These are phyloP conservation scores for Margaritispora aquatica DNA, from an alignment of 495 filamentous ascomycete species.

Conservation along the genomic window DNA sequence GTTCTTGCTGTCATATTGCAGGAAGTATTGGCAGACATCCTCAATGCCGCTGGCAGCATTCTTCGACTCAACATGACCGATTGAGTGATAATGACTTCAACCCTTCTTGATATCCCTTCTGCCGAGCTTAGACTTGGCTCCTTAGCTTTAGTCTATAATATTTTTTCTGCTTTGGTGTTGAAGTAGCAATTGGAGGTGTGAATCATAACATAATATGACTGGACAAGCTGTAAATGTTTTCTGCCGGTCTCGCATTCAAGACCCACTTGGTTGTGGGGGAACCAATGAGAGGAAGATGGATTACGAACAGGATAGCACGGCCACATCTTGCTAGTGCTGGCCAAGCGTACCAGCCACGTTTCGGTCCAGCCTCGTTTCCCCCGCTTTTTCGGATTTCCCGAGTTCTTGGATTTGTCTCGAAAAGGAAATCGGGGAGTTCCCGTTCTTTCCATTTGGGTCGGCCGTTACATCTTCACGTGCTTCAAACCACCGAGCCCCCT, in stretches of 20 bases:
- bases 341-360: too few relatives aligned
- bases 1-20: constrained; percentile 12
- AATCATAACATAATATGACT: neutral
- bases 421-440: too few relatives aligned
- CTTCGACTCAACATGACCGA: neutral
- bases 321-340: neutral
- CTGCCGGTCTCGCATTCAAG: neutral
- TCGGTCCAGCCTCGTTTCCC: neutral
- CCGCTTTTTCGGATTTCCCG: neutral
- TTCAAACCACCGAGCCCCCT: too few relatives aligned
- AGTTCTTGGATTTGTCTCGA: too few relatives aligned
- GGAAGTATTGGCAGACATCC: constrained; percentile 13
- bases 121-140: neutral
- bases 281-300: neutral
- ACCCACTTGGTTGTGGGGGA: neutral
- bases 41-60: constrained; percentile 4
- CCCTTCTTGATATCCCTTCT: neutral
- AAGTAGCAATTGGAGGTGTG: neutral
- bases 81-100: neutral
- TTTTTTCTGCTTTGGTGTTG: too few relatives aligned
- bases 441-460: too few relatives aligned
- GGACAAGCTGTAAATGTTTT: neutral
- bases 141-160: neutral
- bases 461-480: too few relatives aligned
- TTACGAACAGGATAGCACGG: neutral